Base-by-base conservation (phyloP, 495 filamentous ascomycete genomes). In the Talaromyces borbonicus region DNA sequence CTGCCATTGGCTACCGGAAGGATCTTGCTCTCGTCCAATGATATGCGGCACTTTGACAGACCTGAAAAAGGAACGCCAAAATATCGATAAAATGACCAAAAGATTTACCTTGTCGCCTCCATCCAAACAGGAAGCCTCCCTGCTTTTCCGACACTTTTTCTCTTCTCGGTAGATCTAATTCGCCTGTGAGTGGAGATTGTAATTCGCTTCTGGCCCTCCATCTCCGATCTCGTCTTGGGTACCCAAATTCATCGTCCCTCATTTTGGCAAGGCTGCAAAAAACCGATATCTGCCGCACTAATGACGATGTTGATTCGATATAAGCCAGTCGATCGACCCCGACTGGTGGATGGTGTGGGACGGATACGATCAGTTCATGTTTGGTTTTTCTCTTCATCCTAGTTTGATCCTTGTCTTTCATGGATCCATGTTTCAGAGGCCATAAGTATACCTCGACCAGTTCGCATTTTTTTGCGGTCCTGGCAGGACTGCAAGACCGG, bases 291-390 rank as follows among this genome's bases (percentile, higher is more conserved):
- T 38, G 35, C 35, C 35, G 19, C 16, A 38, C 22, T 16, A 38
- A n/a, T n/a, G n/a, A n/a, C n/a, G n/a, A n/a, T 38, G 35, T 20
- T 38, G 35, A n/a, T 38, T 38, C 35, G 22, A 38, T 20, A 16
- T 20, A 20, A 20, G 19, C 35, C 35, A 38, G 14, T 38, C 35
- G 35, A 38, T 38, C 22, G 16, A 19, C 22, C 35, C 9, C 11
- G 18, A 20, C 9, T 22, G n/a, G 35, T 20, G 19, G 35, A 38
- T 38, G 35, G 35, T 38, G 35, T 38, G 35, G 35, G 35, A 38
- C 35, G 18, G 7, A 29, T 11, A 29, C 26, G 26, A 29, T 29
- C 26, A 29, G 26, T 29, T 11, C 5, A 11, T 29, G 6, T 29
- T 38, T 38, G 35, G 16, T 22, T 38, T 9, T 5, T 9, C 11